Conservation (phyloP, 2,329 filamentous ascomycete genomes). For the Elsinoe perseae region DNA sequence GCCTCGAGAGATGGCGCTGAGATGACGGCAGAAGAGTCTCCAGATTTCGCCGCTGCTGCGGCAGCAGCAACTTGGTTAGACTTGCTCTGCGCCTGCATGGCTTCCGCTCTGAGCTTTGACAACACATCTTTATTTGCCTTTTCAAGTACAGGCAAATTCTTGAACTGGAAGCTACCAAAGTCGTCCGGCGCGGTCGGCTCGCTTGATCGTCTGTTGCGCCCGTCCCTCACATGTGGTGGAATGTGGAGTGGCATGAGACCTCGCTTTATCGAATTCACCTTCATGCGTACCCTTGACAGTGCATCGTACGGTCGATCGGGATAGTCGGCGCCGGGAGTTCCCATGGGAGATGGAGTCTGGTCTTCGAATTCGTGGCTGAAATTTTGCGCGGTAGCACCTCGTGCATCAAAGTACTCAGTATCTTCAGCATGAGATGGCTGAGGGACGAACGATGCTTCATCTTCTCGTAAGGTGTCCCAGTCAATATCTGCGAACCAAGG, state of each 20-base stretch:
- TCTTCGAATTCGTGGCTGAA: constrained; percentile 95
- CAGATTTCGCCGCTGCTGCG: constrained; percentile 21
- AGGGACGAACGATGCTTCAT: constrained; percentile 92
- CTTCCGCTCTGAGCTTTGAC: constrained; percentile 87
- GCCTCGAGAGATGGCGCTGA: constrained; percentile 68
- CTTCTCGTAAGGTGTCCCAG: constrained; percentile 86
- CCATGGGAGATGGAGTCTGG: constrained; percentile 64
- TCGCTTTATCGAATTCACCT: constrained; percentile 78
- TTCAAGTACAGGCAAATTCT: constrained; percentile 90
- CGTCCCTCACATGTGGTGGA: constrained; percentile 88
- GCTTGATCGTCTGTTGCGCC: constrained; percentile 77
- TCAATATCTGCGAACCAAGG: constrained; percentile 81
- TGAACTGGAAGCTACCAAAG: constrained; percentile 94
- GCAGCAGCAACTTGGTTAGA: constrained; percentile 30
- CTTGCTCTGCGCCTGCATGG: constrained; percentile 62
- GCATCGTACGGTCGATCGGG: constrained; percentile 90
- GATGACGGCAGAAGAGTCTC: constrained; percentile 25
- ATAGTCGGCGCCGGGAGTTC: constrained; percentile 66
- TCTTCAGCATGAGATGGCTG: constrained; percentile 90
- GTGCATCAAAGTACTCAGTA: constrained; percentile 92
- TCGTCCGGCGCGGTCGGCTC: constrained; percentile 85
- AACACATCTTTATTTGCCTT: constrained; percentile 99
- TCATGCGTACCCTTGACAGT: constrained; percentile 76
- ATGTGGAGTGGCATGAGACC: constrained; percentile 94
- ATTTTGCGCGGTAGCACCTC: constrained; percentile 83